Percentiles rank a stretch among this genome's conserved stretches.
phyloP scores from a whole-genome alignment of 2,329 filamentous ascomycete species.

The Davidsoniella eucalypti region DNA sequence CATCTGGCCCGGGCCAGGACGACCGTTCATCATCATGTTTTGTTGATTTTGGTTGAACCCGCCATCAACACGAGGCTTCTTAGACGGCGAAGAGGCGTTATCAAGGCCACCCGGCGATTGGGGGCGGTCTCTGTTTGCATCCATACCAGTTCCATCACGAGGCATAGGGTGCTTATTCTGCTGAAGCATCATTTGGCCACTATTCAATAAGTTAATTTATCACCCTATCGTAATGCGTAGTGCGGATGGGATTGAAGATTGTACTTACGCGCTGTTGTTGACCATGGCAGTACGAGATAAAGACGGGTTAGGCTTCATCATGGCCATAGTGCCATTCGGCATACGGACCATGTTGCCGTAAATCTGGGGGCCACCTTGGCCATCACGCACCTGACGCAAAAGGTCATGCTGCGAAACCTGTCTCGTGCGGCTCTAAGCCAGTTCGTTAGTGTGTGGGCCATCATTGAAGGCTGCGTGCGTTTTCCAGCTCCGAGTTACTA shows the following conservation, averaged over 20 bases:
- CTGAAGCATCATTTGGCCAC: conserved; percentile 12
- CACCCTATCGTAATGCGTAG: neutral
- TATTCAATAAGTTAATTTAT: neutral
- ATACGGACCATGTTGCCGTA: conserved; percentile 52
- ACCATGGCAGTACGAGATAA: conserved; percentile 62
- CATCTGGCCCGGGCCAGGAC: conserved; percentile 41
- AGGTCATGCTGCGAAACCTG: conserved; percentile 65
- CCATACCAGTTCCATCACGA: conserved; percentile 62
- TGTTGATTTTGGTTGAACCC: conserved; percentile 56
- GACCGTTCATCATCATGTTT: conserved; percentile 58
- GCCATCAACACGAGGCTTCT: conserved; percentile 61
- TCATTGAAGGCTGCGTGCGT: conserved; percentile 11
- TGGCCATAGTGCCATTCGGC: conserved; percentile 42
- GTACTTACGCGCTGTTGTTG: conserved; percentile 45
- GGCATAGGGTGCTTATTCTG: conserved; percentile 72
- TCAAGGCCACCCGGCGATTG: conserved; percentile 71
- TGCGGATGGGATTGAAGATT: neutral
- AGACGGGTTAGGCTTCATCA: conserved; percentile 42
- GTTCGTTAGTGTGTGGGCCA: conserved; percentile 14
- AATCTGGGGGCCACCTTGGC: conserved; percentile 33
- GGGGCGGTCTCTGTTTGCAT: conserved; percentile 64
- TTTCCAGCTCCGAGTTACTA: conserved; percentile 20
- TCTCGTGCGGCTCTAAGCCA: conserved; percentile 54
- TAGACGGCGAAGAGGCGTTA: conserved; percentile 82
- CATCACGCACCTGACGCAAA: conserved; percentile 53